Percentiles rank a stretch among this genome's conserved stretches.
Evolutionary conservation across 106 monocot genomes (phyloP).

Genomic region (Xerophyta viscosa): DNA sequence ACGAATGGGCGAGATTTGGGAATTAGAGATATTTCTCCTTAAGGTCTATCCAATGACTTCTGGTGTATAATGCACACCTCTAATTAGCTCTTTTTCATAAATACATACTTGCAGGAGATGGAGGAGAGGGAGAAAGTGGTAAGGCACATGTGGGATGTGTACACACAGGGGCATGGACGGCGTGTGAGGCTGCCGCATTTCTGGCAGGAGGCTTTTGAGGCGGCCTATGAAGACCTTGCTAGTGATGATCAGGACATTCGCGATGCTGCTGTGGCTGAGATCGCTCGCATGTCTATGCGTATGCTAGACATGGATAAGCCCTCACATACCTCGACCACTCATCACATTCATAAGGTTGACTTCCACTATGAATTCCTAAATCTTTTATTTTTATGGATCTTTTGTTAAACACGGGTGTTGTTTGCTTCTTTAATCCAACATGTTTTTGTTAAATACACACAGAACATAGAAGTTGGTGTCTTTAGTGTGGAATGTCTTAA

Average conservation of each 20-base stretch:
- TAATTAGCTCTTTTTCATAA: background rate
- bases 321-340: background rate
- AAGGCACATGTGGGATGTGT: conserved; percentile 90
- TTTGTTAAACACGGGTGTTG: too few species aligned
- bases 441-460: too few species aligned
- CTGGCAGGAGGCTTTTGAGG: conserved; percentile 96
- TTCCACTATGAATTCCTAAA: too few species aligned
- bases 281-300: conserved; percentile 73
- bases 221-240: conserved; percentile 82
- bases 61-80: too few species aligned
- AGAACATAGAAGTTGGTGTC: too few species aligned
- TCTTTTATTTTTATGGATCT: too few species aligned
- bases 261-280: conserved; percentile 64
- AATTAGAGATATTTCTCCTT: too few species aligned
- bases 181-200: conserved; percentile 56
- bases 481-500: too few species aligned
- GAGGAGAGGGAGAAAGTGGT: conserved; percentile 96
- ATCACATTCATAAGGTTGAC: background rate
- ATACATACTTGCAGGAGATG: conserved; percentile 42
- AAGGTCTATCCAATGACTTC: too few species aligned
- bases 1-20: too few species aligned
- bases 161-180: conserved; percentile 57
- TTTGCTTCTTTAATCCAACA: too few species aligned
- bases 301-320: conserved; percentile 54
- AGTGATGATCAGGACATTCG: conserved; percentile 40